A percentile compares a stretch with the other conserved stretches of the same genome.
These are phyloP conservation scores for Farysia itapuensis DNA, from an alignment of 1,284 basidiomycete genomes.

Conservation along the genomic window DNA sequence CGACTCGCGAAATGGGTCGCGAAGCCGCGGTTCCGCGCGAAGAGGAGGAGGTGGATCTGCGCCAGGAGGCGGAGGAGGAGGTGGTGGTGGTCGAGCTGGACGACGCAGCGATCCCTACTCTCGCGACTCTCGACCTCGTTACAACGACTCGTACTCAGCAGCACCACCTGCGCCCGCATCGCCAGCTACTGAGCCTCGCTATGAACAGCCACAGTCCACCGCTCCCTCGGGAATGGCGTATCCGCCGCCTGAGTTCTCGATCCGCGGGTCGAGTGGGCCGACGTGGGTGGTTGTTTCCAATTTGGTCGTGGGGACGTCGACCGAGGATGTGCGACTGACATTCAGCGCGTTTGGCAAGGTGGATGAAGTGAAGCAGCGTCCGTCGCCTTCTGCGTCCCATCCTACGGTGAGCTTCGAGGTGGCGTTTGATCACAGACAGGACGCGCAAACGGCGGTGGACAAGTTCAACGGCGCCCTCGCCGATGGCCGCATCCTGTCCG, in stretches of 20 bases:
- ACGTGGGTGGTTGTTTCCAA: constrained; percentile 55
- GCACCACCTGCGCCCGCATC: constrained; percentile 1
- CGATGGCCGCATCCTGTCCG: constrained; percentile 52
- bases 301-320: constrained; percentile 48
- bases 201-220: not conserved
- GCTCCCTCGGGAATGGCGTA: constrained; percentile 14
- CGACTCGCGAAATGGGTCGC: no score
- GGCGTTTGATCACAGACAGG: constrained; percentile 37
- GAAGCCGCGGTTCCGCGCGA: no score
- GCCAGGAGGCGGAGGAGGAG: constrained; percentile 5
- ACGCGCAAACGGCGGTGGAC: constrained; percentile 41
- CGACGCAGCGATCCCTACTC: constrained; percentile 36
- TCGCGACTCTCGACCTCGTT: constrained; percentile 16
- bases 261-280: constrained; percentile 48
- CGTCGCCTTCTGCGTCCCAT: constrained; percentile 39
- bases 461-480: constrained; percentile 55
- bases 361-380: constrained; percentile 42
- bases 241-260: constrained; percentile 46
- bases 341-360: constrained; percentile 50
- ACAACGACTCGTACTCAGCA: no score
- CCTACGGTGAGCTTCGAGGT: constrained; percentile 50
- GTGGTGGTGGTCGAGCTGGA: constrained; percentile 10
- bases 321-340: constrained; percentile 52
- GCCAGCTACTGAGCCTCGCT: not conserved
- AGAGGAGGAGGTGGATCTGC: no score